phyloP scores from a whole-genome alignment of 139 green algal genomes.

The Trebouxia sp. region DNA sequence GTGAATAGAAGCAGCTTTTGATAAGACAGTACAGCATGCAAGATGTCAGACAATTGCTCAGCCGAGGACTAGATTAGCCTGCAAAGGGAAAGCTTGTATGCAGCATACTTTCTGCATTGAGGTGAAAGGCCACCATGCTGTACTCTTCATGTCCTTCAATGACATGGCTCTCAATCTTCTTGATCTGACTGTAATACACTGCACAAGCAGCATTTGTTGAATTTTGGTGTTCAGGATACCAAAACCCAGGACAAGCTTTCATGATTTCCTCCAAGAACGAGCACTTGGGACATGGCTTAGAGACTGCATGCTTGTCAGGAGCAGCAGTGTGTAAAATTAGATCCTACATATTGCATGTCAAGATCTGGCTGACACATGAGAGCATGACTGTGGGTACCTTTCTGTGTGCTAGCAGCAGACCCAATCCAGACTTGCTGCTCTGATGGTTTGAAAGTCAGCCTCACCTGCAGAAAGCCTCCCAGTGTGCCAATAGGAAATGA shows the following conservation, averaged over 20 bases:
- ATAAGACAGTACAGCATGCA: no score
- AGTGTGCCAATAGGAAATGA: neutral
- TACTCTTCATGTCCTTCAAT: constrained; percentile 61
- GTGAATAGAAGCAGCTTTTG: neutral
- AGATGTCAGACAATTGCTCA: no score
- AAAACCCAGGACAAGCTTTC: no score
- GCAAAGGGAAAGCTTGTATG: no score
- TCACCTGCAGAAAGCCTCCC: constrained; percentile 40
- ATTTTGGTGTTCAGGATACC: no score
- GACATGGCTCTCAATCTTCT: constrained; percentile 60
- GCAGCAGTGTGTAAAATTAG: no score
- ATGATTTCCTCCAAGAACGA: no score
- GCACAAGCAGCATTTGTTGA: neutral
- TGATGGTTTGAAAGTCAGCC: constrained; percentile 68
- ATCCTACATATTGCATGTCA: no score
- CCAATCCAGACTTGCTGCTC: constrained; percentile 67
- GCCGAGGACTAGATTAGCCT: no score
- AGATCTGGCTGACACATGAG: no score
- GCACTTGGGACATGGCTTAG: no score
- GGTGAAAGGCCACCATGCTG: constrained; percentile 49
- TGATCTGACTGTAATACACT: constrained; percentile 50
- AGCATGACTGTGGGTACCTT: constrained; percentile 39
- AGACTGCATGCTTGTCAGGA: no score
- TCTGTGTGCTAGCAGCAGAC: constrained; percentile 55
- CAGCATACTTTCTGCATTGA: constrained; percentile 39